These are phyloP conservation scores for Aureobasidium sp. DNA, from an alignment of 2,329 filamentous ascomycete species.

Conservation along the genomic window DNA sequence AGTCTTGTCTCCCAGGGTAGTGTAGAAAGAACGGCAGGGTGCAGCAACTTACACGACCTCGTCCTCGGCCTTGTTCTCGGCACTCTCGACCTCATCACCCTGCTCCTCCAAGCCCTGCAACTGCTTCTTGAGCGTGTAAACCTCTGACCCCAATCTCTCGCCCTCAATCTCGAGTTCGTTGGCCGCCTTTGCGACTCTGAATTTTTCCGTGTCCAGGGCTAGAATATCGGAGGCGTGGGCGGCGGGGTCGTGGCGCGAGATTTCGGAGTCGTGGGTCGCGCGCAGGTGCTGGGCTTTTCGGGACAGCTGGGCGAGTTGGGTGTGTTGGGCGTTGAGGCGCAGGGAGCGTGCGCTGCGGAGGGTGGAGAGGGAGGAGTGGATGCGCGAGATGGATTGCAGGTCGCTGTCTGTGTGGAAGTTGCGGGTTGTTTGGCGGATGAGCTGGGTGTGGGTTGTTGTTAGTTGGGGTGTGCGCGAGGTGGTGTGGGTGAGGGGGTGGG, in stretches of 20 bases:
- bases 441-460: conserved; percentile 41
- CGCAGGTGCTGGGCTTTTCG: conserved; percentile 67
- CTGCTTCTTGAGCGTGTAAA: conserved; percentile 63
- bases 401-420: conserved; percentile 95
- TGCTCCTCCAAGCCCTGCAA: conserved; percentile 79
- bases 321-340: conserved; percentile 44
- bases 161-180: conserved; percentile 86
- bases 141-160: conserved; percentile 75
- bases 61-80: conserved; percentile 37
- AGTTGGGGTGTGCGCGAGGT: conserved; percentile 12
- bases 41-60: conserved; percentile 35
- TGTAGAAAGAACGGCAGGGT: not conserved
- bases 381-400: conserved; percentile 71
- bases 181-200: conserved; percentile 84
- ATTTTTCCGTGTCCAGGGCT: conserved; percentile 84
- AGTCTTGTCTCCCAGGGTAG: not conserved
- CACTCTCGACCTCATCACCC: conserved; percentile 65
- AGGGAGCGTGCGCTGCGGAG: conserved; percentile 77
- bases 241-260: conserved; percentile 63
- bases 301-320: conserved; percentile 47
- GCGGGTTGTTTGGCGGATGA: conserved; percentile 81
- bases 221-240: conserved; percentile 79
- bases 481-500: not conserved
- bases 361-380: conserved; percentile 72
- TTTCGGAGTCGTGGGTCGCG: conserved; percentile 67